These are phyloP conservation scores for Backusella parvicylindrica DNA, from an alignment of 192 early-diverging fungal species.

Conservation along the genomic window DNA sequence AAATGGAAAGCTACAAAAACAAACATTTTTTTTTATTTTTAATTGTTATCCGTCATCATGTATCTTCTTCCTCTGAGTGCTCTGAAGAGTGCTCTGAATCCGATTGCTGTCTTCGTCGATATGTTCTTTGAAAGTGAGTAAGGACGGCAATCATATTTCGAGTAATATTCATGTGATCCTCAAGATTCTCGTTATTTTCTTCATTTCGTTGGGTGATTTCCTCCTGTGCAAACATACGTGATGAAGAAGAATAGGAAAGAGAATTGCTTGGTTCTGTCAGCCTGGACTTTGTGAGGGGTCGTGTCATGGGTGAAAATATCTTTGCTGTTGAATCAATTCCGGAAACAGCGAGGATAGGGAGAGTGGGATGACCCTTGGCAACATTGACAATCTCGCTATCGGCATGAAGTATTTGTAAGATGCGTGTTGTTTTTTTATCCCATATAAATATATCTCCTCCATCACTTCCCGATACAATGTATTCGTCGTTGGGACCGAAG, in stretches of 20 bases:
- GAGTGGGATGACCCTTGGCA: conserved; percentile 49
- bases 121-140: not conserved
- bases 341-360: conserved; percentile 52
- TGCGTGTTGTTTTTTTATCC: conserved; percentile 53
- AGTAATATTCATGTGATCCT: conserved; percentile 9
- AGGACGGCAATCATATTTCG: not conserved
- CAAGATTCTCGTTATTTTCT: not conserved
- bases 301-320: conserved; percentile 52
- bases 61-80: not conserved
- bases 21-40: not conserved
- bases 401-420: conserved; percentile 63
- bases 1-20: not conserved
- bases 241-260: not conserved
- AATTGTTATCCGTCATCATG: not conserved
- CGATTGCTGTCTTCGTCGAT: not conserved
- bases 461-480: conserved; percentile 75
- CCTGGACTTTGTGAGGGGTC: not conserved
- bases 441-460: conserved; percentile 70
- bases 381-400: conserved; percentile 61
- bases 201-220: not conserved
- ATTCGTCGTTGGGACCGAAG: conserved; percentile 60
- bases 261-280: not conserved
- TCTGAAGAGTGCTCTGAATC: not conserved
- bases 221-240: conserved; percentile 3
- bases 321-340: conserved; percentile 77